Base-by-base conservation (phyloP, 2,329 filamentous ascomycete species). In the Colletotrichum kahawae region DNA sequence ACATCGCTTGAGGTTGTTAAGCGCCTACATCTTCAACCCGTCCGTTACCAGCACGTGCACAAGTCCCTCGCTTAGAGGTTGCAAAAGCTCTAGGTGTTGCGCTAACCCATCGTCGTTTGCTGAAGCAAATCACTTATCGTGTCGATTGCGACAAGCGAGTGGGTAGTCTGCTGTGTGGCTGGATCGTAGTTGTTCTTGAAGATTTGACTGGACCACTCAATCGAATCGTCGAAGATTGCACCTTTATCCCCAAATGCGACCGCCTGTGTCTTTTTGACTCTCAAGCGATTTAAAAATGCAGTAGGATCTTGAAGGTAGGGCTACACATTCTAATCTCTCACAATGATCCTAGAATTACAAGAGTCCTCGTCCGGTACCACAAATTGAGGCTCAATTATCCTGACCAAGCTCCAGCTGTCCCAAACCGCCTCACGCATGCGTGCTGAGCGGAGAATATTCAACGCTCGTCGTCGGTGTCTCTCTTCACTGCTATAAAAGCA, bases 91-190 rank as follows among this genome's bases (percentile, higher is more conserved):
- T 1, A 79, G 77, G 21, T 81, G 64, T 2, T 56, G 21, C 4
- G 71, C 74, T 18, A 81, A 29, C 79, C 76, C 5, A 79, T 48
- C 76, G 80, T 77, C 1, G 73, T 71, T 29, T 78, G 75, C 14
- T 69, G 54, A 2, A 79, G 68, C 14, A 78, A 36, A 18, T 79
- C 79, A 12, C 67, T 77, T 6, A 77, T 80, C 8, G 75, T 80
- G 21, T 80, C 77, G 2, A 80, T 78, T 13, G 80, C 78, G 3
- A 72, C 80, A 4, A 80, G 64, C 1, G 78, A 77, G 2, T 81
- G 67, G 1, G 77, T 66, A 1, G 80, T 74, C 16, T 81, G 79
- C 13, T 59, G 43, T 1, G 57, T 56, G 0, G 71, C 76, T 4
- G 76, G 69, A 38, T 78, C 76, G 7, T 75, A 76, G 2, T 70